Evolutionary conservation across 1,284 basidiomycete species (phyloP), one percentile per base, ranked within the genome.

Genomic region (Sanghuangporus sanghuang): DNA sequence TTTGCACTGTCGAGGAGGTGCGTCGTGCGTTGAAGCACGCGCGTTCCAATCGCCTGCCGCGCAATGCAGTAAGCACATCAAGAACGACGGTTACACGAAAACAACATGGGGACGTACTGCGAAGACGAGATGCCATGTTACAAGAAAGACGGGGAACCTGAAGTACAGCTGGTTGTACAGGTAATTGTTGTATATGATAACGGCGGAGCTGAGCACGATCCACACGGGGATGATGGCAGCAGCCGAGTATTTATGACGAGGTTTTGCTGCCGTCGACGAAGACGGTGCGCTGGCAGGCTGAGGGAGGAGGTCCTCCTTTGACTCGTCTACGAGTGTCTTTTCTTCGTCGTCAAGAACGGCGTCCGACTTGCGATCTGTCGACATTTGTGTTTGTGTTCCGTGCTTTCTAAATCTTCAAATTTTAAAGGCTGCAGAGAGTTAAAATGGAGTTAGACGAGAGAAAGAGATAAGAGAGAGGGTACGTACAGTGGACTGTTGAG

Each of bases 131-230:
- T 94, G 93, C 84, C 84, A 95, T 63, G 93, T 95, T 63, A 94
- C 93, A 61, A 92, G 83, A 77, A 95, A 95, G 68, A 95, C 90
- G 48, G 93, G 93, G 78, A 79, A 96, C 69, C 84, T 84, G 81
- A 96, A 96, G 67, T 87, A 76, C 70, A 93, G 84, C 60, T 82
- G 84, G 74, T 90, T 89, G 79, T 95, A 95, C 73, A 97, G 78
- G 73, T 92, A 91, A 76, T 95, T 96, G 85, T 98, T 98, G 86
- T 98, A 98, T 63, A 98, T 88, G 78, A 98, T 98, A 72, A 98
- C 96, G 9, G 86, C 77, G 48, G 93, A 93, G 66, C 89, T 92
- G 70, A 97, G 89, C 14, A 86, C 78, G 73, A 98, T 98, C 96
- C 94, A 95, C 64, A 95, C 76, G 35, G 90, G 90, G 62, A 94